These are phyloP conservation scores for Cantharellus cinnabarinus DNA, from an alignment of 768 basidiomycete genomes.

Conservation along the genomic window DNA sequence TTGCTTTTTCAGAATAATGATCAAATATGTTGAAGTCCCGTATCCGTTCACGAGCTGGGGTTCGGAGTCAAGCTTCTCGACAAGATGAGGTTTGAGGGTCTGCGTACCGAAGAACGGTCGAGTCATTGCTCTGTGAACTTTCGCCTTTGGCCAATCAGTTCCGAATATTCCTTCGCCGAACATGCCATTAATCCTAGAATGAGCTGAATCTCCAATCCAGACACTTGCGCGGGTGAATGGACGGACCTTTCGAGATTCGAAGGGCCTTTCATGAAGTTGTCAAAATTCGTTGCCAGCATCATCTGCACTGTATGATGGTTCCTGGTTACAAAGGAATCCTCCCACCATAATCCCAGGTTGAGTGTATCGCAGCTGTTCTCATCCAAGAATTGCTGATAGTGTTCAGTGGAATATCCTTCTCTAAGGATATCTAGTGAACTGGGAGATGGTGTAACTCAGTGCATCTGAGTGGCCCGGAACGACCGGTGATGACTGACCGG, in stretches of 20 bases:
- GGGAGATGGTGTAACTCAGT: neutral
- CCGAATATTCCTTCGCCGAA: conserved; percentile 19
- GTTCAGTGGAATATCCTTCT: neutral
- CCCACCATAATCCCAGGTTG: neutral
- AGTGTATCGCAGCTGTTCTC: neutral
- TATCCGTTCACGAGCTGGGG: conserved; percentile 8
- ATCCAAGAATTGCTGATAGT: neutral
- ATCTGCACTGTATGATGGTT: conserved; percentile 3
- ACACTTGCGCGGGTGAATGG: neutral
- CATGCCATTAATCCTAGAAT: conserved; percentile 6
- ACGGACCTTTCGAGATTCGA: neutral
- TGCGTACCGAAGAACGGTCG: conserved; percentile 40
- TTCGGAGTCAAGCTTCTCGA: conserved; percentile 27
- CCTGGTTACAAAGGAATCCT: conserved; percentile 3
- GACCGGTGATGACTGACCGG: conserved; percentile 20
- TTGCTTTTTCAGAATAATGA: conserved; percentile 6
- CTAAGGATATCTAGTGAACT: neutral
- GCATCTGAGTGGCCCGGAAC: neutral
- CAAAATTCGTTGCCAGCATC: conserved; percentile 6
- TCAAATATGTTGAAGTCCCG: conserved; percentile 9
- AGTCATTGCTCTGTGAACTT: conserved; percentile 50
- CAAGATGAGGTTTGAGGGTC: neutral
- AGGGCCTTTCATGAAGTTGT: conserved; percentile 4
- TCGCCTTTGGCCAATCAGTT: conserved; percentile 29
- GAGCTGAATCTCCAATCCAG: neutral